Evolutionary conservation across 2,329 filamentous ascomycete species (phyloP).

Genomic region (Colletotrichum viniferum): DNA sequence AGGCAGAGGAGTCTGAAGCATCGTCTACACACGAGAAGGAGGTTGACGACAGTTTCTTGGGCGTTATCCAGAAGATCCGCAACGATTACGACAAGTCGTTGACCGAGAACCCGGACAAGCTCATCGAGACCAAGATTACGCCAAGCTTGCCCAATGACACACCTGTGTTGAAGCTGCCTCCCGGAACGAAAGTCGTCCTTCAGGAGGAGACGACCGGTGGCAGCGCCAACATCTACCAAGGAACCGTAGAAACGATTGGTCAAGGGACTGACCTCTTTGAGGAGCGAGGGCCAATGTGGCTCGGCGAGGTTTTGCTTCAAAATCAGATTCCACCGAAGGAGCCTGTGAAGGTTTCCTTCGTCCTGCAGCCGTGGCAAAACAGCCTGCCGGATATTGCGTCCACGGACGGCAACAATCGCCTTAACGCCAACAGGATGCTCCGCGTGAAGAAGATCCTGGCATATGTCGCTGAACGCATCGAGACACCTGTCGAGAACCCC

Average conservation of each 20-base stretch:
- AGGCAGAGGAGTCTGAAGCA: slow-evolving; percentile 70
- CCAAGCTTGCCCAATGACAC: slow-evolving; percentile 77
- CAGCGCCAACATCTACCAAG: slow-evolving; percentile 86
- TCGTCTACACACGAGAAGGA: slow-evolving; percentile 72
- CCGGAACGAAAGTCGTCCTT: slow-evolving; percentile 69
- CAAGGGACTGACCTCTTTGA: slow-evolving; percentile 83
- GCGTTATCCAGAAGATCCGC: slow-evolving; percentile 74
- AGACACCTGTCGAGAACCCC: slow-evolving; percentile 66
- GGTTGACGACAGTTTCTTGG: slow-evolving; percentile 76
- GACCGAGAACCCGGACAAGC: slow-evolving; percentile 55
- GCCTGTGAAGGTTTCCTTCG: slow-evolving; percentile 94
- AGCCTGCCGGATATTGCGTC: slow-evolving; percentile 75
- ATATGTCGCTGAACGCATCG: slow-evolving; percentile 92
- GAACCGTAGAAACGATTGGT: slow-evolving; percentile 80
- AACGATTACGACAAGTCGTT: slow-evolving; percentile 75
- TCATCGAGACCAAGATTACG: slow-evolving; percentile 66
- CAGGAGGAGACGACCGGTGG: slow-evolving; percentile 72
- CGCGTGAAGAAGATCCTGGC: slow-evolving; percentile 91
- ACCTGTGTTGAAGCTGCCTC: slow-evolving; percentile 75
- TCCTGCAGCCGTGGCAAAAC: slow-evolving; percentile 82
- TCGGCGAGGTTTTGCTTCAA: slow-evolving; percentile 84
- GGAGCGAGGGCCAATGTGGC: slow-evolving; percentile 86
- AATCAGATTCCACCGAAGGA: slow-evolving; percentile 87
- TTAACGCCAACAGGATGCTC: slow-evolving; percentile 97
- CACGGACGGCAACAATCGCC: slow-evolving; percentile 81